A percentile compares a stretch with the other conserved stretches of the same genome.
These are phyloP conservation scores for Diaporthe sp. DNA, from an alignment of 2,329 filamentous ascomycete genomes.

Conservation along the genomic window DNA sequence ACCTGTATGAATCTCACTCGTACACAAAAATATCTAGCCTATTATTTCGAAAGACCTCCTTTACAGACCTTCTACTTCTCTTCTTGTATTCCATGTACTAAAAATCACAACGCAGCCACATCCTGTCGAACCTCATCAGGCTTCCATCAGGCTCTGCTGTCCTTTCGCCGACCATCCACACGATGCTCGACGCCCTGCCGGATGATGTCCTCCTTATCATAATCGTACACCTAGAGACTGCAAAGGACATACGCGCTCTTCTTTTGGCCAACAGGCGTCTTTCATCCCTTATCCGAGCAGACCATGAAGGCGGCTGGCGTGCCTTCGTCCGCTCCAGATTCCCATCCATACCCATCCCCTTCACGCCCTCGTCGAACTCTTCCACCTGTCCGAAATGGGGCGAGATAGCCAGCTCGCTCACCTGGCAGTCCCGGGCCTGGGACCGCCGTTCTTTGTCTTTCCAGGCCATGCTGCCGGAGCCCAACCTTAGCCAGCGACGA, in stretches of 20 bases:
- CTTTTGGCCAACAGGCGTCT: constrained; percentile 54
- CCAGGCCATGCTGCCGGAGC: constrained; percentile 47
- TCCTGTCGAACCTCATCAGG: neutral
- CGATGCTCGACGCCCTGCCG: constrained; percentile 57
- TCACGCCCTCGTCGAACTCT: constrained; percentile 28
- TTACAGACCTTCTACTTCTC: no score
- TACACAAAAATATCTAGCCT: neutral
- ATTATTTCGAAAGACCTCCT: neutral
- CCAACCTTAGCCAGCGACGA: constrained; percentile 40
- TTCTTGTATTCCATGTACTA: neutral
- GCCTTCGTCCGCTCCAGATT: constrained; percentile 62
- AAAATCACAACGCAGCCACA: neutral
- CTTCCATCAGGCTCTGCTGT: neutral
- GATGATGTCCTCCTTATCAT: constrained; percentile 65
- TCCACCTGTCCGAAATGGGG: constrained; percentile 48
- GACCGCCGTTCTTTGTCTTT: constrained; percentile 60
- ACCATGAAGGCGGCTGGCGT: constrained; percentile 59
- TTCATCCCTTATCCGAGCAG: constrained; percentile 50
- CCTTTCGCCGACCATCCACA: constrained; percentile 18
- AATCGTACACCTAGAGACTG: constrained; percentile 60
- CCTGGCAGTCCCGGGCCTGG: constrained; percentile 66
- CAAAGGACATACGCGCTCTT: constrained; percentile 60
- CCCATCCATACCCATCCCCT: constrained; percentile 53
- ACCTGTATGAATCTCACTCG: neutral
- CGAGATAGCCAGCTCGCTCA: constrained; percentile 58